Evolutionary conservation across 192 early-diverging fungal species (phyloP).

Genomic region (Dimargaris cristalligena): DNA sequence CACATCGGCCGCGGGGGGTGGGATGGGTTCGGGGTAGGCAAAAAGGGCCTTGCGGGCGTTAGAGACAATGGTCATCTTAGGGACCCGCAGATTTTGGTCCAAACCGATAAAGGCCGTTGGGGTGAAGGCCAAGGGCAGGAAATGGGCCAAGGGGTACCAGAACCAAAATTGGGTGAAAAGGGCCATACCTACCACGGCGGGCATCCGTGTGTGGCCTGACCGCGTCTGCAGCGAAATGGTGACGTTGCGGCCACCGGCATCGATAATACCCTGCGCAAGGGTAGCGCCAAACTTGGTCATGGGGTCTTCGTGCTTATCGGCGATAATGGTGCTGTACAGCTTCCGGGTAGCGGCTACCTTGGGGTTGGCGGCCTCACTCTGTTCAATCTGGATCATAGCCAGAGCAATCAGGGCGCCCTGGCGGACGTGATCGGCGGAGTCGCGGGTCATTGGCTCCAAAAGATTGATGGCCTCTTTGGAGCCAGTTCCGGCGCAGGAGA

Average conservation of each 20-base stretch:
- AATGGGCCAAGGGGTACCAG: conserved; percentile 97
- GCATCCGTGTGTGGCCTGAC: conserved; percentile 81
- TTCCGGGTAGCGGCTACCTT: conserved; percentile 76
- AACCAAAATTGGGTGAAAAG: conserved; percentile 99
- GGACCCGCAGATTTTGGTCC: conserved; percentile 70
- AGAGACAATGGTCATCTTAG: conserved; percentile 72
- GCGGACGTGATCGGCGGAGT: conserved; percentile 91
- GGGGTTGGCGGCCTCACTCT: conserved; percentile 68
- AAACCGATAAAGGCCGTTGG: conserved; percentile 93
- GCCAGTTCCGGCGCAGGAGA: conserved; percentile 93
- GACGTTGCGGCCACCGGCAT: conserved; percentile 96
- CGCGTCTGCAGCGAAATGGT: conserved; percentile 77
- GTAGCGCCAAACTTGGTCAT: conserved; percentile 93
- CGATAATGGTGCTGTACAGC: conserved; percentile 73
- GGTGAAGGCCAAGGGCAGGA: conserved; percentile 82
- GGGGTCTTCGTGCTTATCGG: conserved; percentile 80
- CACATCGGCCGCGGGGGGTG: conserved; percentile 37
- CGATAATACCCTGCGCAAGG: conserved; percentile 92
- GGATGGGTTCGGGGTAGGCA: conserved; percentile 79
- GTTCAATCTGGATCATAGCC: conserved; percentile 92
- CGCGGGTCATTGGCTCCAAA: conserved; percentile 94
- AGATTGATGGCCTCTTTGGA: conserved; percentile 78
- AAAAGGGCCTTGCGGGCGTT: conserved; percentile 76
- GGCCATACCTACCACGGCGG: conserved; percentile 96
- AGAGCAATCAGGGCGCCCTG: conserved; percentile 91